Evolutionary conservation across 1,139 yeast genomes (phyloP).

Genomic region (Taphrina pruni): DNA sequence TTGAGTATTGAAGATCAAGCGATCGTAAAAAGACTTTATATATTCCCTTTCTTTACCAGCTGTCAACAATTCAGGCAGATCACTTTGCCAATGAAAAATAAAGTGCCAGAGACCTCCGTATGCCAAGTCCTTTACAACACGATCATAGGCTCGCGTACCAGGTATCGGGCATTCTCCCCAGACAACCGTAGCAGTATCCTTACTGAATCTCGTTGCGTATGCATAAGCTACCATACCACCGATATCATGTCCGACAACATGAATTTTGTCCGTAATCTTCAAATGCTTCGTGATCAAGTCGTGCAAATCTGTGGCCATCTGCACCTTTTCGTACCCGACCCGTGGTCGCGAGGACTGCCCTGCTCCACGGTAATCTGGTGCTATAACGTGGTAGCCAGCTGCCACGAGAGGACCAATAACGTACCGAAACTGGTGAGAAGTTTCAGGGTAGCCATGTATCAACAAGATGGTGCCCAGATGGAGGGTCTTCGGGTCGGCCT

Average conservation of each 20-base stretch:
- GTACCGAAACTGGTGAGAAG: not conserved
- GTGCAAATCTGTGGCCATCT: conserved; percentile 10
- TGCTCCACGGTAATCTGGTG: conserved; percentile 9
- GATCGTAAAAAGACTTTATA: conserved; percentile 9
- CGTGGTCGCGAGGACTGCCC: not conserved
- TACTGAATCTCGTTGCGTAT: conserved; percentile 1
- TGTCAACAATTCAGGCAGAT: conserved; percentile 2
- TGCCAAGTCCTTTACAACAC: not conserved
- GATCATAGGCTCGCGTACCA: not conserved
- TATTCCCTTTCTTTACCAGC: not conserved
- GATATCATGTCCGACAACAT: conserved; percentile 12
- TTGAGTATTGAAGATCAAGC: not conserved
- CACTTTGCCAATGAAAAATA: not conserved
- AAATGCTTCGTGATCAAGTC: conserved; percentile 5
- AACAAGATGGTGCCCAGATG: not conserved
- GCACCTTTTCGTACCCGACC: not conserved
- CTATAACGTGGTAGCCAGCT: conserved; percentile 7
- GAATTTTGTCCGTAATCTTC: not conserved
- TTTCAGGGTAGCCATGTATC: conserved; percentile 16
- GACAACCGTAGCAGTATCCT: not conserved
- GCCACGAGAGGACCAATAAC: not conserved
- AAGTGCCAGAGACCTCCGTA: conserved; percentile 8
- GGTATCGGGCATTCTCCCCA: conserved; percentile 9
- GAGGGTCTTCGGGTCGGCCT: not conserved
- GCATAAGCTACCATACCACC: conserved; percentile 13